A percentile compares a stretch with the other conserved stretches of the same genome.
These are phyloP conservation scores for Dendrothele bispora DNA, from an alignment of 768 basidiomycete genomes.

Conservation along the genomic window DNA sequence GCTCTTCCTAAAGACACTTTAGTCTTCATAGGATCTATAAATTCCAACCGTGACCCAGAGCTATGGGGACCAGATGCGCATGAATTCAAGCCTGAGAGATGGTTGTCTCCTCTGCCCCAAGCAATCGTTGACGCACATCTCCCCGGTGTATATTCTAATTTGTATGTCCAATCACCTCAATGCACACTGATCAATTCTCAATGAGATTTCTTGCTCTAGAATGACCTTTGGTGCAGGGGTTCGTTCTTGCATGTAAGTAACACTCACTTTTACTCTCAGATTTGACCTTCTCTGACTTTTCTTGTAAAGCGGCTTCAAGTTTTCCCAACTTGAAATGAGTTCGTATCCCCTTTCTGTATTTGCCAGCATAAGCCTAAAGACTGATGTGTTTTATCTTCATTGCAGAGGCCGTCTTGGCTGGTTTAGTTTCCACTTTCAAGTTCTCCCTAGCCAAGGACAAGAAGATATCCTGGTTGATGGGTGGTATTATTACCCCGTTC, in stretches of 20 bases:
- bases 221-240: conserved; percentile 6
- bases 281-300: background rate
- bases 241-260: conserved; percentile 5
- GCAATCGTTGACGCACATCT: conserved; percentile 34
- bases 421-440: conserved; percentile 4
- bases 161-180: too few species aligned
- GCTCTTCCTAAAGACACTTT: conserved; percentile 38
- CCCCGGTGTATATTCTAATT: conserved; percentile 44
- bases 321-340: conserved; percentile 10
- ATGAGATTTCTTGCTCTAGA: too few species aligned
- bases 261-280: background rate
- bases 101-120: conserved; percentile 40
- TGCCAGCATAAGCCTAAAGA: background rate
- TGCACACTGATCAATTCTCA: too few species aligned
- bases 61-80: conserved; percentile 48
- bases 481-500: conserved; percentile 1
- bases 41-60: conserved; percentile 37
- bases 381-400: background rate
- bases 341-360: background rate
- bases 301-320: conserved; percentile 7
- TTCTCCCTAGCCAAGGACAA: conserved; percentile 2
- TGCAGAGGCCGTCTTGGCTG: conserved; percentile 1
- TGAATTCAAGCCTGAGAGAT: conserved; percentile 54
- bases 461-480: conserved; percentile 7
- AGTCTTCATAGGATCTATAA: conserved; percentile 36